These are phyloP conservation scores for Golubevia pallescens DNA, from an alignment of 1,284 basidiomycete genomes.

Conservation along the genomic window DNA sequence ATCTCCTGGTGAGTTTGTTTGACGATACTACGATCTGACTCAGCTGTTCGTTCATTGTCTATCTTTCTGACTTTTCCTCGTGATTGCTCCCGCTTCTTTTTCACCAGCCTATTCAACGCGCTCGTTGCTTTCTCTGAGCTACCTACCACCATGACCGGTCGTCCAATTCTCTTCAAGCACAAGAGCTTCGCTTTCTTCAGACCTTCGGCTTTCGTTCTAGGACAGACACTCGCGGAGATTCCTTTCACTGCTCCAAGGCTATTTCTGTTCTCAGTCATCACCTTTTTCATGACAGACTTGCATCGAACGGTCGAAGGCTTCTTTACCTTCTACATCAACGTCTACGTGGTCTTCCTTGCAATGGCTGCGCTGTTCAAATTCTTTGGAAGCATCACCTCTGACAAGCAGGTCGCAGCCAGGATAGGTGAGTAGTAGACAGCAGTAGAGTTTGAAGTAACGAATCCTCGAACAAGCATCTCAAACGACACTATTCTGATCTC, in stretches of 20 bases:
- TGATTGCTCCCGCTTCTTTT: too few species aligned
- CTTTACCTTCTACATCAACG: conserved; percentile 64
- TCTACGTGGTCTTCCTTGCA: conserved; percentile 30
- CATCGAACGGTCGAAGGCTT: conserved; percentile 66
- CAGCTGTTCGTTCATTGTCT: too few species aligned
- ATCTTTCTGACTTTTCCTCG: conserved; percentile 4
- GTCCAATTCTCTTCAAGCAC: conserved; percentile 73
- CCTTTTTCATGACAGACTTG: conserved; percentile 75
- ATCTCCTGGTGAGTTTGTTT: conserved; percentile 25
- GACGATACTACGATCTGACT: too few species aligned
- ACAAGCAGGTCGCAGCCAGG: too few species aligned
- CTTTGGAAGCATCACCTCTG: too few species aligned
- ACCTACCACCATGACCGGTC: conserved; percentile 69
- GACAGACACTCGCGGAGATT: conserved; percentile 75
- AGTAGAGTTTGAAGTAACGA: too few species aligned
- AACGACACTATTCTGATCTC: too few species aligned
- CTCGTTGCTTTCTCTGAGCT: conserved; percentile 40
- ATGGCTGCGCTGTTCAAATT: conserved; percentile 25
- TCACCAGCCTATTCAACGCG: conserved; percentile 45
- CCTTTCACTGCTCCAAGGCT: conserved; percentile 72
- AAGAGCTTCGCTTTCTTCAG: conserved; percentile 66
- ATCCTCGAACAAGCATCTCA: too few species aligned
- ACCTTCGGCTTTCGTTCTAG: conserved; percentile 68
- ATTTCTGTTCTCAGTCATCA: conserved; percentile 69
- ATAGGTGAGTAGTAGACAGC: too few species aligned